Conservation (phyloP, 768 basidiomycete genomes). For the Favolaschia claudopus region DNA sequence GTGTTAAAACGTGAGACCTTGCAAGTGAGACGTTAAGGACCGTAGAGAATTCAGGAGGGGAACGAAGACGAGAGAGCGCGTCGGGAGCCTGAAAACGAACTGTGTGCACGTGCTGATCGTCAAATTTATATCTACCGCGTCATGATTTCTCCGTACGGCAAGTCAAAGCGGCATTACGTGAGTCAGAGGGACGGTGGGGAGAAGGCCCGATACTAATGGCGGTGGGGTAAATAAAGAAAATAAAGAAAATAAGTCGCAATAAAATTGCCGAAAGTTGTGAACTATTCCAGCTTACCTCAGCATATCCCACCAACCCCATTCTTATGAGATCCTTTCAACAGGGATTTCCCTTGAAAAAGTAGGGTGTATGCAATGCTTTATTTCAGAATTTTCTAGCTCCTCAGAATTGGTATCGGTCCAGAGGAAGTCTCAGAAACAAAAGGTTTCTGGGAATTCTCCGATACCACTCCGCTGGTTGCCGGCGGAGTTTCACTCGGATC, state of each 20-base stretch:
- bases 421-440: no score
- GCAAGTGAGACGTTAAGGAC: constrained; percentile 42
- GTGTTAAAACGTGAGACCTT: constrained; percentile 52
- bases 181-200: no score
- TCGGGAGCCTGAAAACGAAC: not conserved
- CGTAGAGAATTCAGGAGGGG: constrained; percentile 41
- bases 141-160: no score
- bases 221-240: not conserved
- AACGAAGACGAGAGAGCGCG: constrained; percentile 30
- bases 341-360: constrained; percentile 1
- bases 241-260: constrained; percentile 3
- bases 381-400: not conserved
- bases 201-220: constrained; percentile 1
- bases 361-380: not conserved
- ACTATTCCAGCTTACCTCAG: not conserved
- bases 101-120: no score
- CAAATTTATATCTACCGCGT: no score
- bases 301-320: no score
- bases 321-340: no score
- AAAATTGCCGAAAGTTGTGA: not conserved
- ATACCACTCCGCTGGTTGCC: no score
- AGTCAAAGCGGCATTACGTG: no score
- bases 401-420: constrained; percentile 5
- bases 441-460: no score
- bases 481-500: no score